These are phyloP conservation scores for Debaryomycetaceae sp. DNA, from an alignment of 1,139 yeast genomes.

Conservation along the genomic window DNA sequence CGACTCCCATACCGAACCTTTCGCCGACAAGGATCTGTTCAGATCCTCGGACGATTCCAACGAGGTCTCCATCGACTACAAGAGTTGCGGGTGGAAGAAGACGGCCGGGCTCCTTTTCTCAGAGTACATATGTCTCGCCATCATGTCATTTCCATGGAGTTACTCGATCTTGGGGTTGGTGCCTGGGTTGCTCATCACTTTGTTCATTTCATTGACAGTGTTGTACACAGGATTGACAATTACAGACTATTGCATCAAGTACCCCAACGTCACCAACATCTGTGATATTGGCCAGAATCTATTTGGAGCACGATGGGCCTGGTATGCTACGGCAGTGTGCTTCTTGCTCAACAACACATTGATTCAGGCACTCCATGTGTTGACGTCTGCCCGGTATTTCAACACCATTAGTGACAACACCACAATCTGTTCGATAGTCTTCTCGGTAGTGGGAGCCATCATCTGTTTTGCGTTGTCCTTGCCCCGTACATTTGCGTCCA, in stretches of 20 bases:
- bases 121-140: constrained; percentile 60
- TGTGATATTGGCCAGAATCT: constrained; percentile 60
- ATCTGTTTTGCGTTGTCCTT: constrained; percentile 49
- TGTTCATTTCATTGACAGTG: constrained; percentile 47
- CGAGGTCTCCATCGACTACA: constrained; percentile 37
- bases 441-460: constrained; percentile 44
- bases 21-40: neutral
- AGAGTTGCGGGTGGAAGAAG: constrained; percentile 55
- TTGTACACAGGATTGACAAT: constrained; percentile 54
- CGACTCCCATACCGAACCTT: neutral
- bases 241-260: constrained; percentile 51
- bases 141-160: constrained; percentile 64
- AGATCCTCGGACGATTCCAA: constrained; percentile 1
- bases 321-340: constrained; percentile 56
- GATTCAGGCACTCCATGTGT: constrained; percentile 56
- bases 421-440: constrained; percentile 50
- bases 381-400: constrained; percentile 58
- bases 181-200: constrained; percentile 55
- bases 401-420: constrained; percentile 50
- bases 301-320: constrained; percentile 49
- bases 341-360: constrained; percentile 53
- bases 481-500: constrained; percentile 53
- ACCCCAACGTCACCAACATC: constrained; percentile 49
- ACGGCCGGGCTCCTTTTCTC: constrained; percentile 57
- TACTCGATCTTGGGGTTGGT: constrained; percentile 57